Base-by-base conservation (phyloP, 129 eudicot species). In the Escallonia rubra region DNA sequence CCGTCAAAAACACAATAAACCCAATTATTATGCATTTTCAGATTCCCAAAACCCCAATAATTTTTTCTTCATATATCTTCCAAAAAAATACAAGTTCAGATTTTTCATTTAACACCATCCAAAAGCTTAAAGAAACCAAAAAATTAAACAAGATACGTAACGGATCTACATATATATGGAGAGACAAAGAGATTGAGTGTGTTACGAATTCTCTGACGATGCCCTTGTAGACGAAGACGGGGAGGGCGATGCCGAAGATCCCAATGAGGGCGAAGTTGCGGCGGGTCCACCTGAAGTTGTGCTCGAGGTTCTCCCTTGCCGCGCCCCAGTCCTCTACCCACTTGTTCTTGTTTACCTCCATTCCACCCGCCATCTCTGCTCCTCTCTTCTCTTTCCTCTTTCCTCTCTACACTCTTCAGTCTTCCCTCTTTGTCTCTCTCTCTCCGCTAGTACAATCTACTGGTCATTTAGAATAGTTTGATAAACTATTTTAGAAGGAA, bases 271-370 rank as follows among this genome's bases (percentile, higher is more conserved):
- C 96, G 6, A 93, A 73, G 68, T 93, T 93, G 48, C 96, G 95
- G 63, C 99, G 99, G 61, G 95, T 84, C 96, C 99, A 93, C 13
- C 99, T 74, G 86, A 93, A 93, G 46, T 93, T 89, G 52, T 78
- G 79, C 77, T 93, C 99, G 13, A 93, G 76, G 75, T 86, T 89
- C 82, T 93, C 99, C 61, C 99, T 83, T 0, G 82, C 95, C 0
- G 92, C 8, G 3, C 85, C 81, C 99, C 99, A 93, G 1, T 93
- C 96, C 69, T 93, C 99, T 5, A 93, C 79, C 86, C 82, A 93
- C 34, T 73, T 88, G 87, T 93, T 93, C 95, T 89, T 93, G 77
- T 89, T 61, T 3, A 85, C 85, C 67, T 86, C 99, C 99, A 93
- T 93, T 59, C 98, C 98, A 63, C 98, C 98, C 3, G 95, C 99